Evolutionary conservation across 176 grass and related monocot species (phyloP), one percentile per base, ranked within the genome.

Genomic region (Oryza rufipogon): DNA sequence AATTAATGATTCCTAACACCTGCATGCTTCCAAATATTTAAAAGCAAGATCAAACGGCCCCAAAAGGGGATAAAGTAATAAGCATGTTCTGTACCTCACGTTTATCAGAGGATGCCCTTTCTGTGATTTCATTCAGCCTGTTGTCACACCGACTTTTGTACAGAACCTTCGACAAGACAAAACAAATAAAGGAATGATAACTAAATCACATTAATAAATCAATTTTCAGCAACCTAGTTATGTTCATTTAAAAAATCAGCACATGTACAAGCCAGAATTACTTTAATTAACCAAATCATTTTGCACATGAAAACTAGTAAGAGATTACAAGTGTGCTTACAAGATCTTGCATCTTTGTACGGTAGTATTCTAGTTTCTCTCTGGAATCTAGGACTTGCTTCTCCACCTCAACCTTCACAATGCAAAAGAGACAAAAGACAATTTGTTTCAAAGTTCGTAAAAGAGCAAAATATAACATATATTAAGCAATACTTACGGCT

Each of bases 131-230:
- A 86, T 99, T 99, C 34, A 99, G 79, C 85, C 93, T 99, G 79
- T 99, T 99, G 70, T 99, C 93, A 47, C 97, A 99, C 74, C 93
- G 92, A 92, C 97, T 99, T 93, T 92, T 99, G 63, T 96, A 99
- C 45, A 99, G 81, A 71, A 99, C 93, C 96, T 99, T 89, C 0
- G 64, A 68, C 54, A 88, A 74, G 82, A 74, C 42, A 46, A 63
- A 83, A 90, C 61, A 73, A 75, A 74, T 73, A 65, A 58, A 67
- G 33, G 1, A 38, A 70, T 78, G 26, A 60, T 48, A 8, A 80
- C 34, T 69, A 69, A 66, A 45, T 44, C 6, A 71, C 22, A 1
- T 61, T 11, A 16, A 25, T 1, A 64, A 38, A 14, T 46, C 49
- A 82, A 63, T 76, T 44, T 71, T 26, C 23, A 46, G 20, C 33